Conservation (phyloP, 257 asterid genomes). For the Solanum chiquidenum region DNA sequence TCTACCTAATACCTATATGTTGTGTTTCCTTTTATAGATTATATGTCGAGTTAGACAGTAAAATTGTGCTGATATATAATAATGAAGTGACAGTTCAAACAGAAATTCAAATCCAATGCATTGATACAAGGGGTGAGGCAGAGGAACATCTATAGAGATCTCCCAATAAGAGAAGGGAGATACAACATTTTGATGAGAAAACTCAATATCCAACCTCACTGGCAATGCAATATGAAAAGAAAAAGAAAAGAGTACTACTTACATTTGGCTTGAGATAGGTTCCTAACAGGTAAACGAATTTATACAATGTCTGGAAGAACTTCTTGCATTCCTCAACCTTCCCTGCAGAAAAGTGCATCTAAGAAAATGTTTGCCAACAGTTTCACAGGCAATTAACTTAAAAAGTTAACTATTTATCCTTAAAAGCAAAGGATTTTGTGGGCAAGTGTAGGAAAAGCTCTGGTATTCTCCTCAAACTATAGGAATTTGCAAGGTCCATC, state of each 20-base stretch:
- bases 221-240: not conserved
- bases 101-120: not conserved
- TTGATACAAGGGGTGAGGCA: not conserved
- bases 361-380: not conserved
- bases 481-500: not conserved
- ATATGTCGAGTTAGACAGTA: not conserved
- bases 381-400: not conserved
- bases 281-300: constrained; percentile 80
- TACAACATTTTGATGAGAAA: not conserved
- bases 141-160: not conserved
- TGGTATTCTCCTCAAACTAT: not conserved
- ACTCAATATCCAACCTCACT: not conserved
- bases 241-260: constrained; percentile 23
- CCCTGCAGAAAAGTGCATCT: constrained; percentile 40
- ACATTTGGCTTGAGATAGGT: constrained; percentile 96
- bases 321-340: constrained; percentile 65
- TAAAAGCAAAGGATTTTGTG: not conserved
- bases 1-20: not conserved
- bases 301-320: constrained; percentile 63
- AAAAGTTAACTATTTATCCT: not conserved
- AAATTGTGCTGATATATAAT: not conserved
- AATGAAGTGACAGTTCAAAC: not conserved
- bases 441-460: not conserved
- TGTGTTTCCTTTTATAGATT: not conserved
- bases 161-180: not conserved